Evolutionary conservation across 805 yeast species (phyloP).

Genomic region (Dipodascus albidus): DNA sequence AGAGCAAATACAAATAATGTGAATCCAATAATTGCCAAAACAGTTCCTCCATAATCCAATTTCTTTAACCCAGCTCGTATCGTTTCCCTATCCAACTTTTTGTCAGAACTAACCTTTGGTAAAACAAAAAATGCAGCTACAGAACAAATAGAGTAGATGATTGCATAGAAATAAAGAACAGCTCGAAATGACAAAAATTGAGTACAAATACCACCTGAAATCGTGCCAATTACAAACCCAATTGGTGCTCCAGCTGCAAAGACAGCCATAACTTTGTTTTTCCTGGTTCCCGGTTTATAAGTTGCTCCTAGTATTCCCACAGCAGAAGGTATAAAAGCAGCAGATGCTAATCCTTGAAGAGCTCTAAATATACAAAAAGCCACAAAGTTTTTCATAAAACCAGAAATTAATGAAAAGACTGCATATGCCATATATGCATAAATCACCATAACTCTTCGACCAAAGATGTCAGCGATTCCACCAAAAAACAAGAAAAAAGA

Average conservation of each 20-base stretch:
- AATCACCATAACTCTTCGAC: constrained; percentile 32
- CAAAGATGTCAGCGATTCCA: constrained; percentile 37
- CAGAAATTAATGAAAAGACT: constrained; percentile 20
- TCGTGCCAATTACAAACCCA: constrained; percentile 34
- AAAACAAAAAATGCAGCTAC: constrained; percentile 21
- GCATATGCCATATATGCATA: constrained; percentile 27
- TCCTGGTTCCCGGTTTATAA: constrained; percentile 30
- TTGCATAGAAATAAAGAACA: constrained; percentile 31
- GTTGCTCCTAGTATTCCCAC: constrained; percentile 36
- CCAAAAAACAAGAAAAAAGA: constrained; percentile 34
- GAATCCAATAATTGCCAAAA: constrained; percentile 31
- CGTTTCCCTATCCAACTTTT: constrained; percentile 20
- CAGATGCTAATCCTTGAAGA: constrained; percentile 33
- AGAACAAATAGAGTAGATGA: constrained; percentile 25
- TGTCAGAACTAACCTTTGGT: constrained; percentile 27
- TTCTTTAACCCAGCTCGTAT: constrained; percentile 5
- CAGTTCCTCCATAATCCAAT: constrained; percentile 36
- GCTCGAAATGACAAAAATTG: constrained; percentile 32
- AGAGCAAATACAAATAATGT: constrained; percentile 33
- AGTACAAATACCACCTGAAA: constrained; percentile 35
- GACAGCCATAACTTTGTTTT: constrained; percentile 33
- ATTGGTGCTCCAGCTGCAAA: constrained; percentile 38
- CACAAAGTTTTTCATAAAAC: constrained; percentile 21
- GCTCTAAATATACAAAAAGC: constrained; percentile 33
- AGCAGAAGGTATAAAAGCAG: constrained; percentile 37